Percentiles rank a stretch among this genome's conserved stretches.
Evolutionary conservation across 208 protist species (phyloP).

Genomic region (Trypanosomatidae sp.): DNA sequence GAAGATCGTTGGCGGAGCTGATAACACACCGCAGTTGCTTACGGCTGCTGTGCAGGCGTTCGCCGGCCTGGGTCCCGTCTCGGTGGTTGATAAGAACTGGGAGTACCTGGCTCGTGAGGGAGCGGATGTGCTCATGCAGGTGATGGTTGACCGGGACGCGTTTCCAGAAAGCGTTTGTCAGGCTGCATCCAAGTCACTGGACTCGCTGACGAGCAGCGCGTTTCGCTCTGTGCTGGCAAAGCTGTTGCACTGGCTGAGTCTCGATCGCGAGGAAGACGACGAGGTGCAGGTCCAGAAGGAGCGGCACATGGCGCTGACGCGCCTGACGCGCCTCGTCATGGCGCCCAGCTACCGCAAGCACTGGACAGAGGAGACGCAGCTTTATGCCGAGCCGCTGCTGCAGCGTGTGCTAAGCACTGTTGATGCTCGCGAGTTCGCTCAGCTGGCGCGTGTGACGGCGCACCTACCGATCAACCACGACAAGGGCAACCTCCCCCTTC

Average conservation of each 20-base stretch:
- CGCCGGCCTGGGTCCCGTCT: conserved; percentile 72
- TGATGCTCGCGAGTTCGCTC: conserved; percentile 68
- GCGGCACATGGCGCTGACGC: conserved; percentile 67
- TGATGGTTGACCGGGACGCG: conserved; percentile 78
- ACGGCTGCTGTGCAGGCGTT: conserved; percentile 79
- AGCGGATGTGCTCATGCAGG: conserved; percentile 88
- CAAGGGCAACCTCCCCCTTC: conserved; percentile 53
- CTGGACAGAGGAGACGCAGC: conserved; percentile 83
- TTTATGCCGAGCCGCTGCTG: conserved; percentile 59
- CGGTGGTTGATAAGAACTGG: conserved; percentile 76
- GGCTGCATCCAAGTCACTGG: conserved; percentile 66
- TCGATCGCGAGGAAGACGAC: conserved; percentile 83
- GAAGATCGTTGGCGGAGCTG: conserved; percentile 71
- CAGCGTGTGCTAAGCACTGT: conserved; percentile 73
- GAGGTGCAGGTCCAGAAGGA: conserved; percentile 79
- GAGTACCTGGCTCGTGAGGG: conserved; percentile 86
- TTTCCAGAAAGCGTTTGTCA: conserved; percentile 71
- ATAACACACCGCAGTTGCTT: conserved; percentile 77
- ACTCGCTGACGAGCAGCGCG: conserved; percentile 63
- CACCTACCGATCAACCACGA: conserved; percentile 62
- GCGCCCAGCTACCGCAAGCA: conserved; percentile 35
- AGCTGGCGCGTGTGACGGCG: conserved; percentile 56
- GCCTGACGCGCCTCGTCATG: conserved; percentile 52
- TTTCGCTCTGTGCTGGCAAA: conserved; percentile 82
- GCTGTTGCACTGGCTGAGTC: conserved; percentile 86